Evolutionary conservation across 106 monocot species (phyloP), one percentile per base, ranked within the genome.

Genomic region (Dendrobium chrysotoxum): DNA sequence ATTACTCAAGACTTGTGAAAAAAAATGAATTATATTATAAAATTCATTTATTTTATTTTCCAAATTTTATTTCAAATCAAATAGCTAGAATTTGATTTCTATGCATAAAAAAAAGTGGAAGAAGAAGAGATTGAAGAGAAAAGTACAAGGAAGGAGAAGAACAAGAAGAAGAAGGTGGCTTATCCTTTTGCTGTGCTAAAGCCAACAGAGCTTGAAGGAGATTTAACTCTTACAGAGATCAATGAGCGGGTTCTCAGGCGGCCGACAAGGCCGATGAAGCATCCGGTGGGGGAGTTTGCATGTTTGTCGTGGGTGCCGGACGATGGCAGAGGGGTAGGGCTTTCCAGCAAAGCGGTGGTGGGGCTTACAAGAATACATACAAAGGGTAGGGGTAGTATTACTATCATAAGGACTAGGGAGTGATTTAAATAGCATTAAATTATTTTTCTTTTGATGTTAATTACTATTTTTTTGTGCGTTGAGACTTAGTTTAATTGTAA

Each of bases 331-430:
- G 84, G 89, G 35, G 88, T 76, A 12, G 91, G 94, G 5, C 84
- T 98, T 41, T 98, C 97, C 53, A 94, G 97, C 11, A 98, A 95
- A 77, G 85, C 85, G 1, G 89, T 98, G 7, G 92, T 98, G n/a
- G 91, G 94, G 53, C 85, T 98, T 46, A 85, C 89, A 0, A 94
- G 85, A 85, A 92, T 98, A 55, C 89, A 89, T 44, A 98, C 97
- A 16, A 80, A 80, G 78, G 97, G 97, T 61, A 92, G 83, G 45
- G 97, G 97, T 16, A 98, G 89, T 4, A 83, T 98, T 28, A 98
- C 92, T 21, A 89, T 98, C 30, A 92, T 98, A 77, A 89, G 97
- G 86, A 98, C 97, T 26, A 98, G 84, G 84, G 94, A 87, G 7
- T 96, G 85, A 96, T 2, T 28, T 71, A 28, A 65, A 15, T 15